These are phyloP conservation scores for Nothophytophthora sp. DNA, from an alignment of 352 stramenopile genomes.

Conservation along the genomic window DNA sequence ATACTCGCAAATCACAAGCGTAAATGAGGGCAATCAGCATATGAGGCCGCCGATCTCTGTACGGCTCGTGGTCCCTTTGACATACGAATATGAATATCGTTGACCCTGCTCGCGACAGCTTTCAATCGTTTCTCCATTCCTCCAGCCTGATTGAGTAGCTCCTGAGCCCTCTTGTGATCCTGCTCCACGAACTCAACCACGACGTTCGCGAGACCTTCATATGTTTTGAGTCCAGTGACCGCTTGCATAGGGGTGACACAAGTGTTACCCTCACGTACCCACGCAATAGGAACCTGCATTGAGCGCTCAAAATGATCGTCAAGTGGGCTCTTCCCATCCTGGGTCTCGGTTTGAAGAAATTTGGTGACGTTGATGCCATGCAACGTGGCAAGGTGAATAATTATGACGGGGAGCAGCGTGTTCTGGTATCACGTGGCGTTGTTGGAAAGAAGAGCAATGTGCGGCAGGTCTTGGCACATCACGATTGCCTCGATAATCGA, in stretches of 20 bases:
- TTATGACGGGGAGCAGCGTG: conserved; percentile 7
- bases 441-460: conserved; percentile 24
- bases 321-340: conserved; percentile 26
- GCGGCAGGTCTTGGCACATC: conserved; percentile 15
- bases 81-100: too few species aligned
- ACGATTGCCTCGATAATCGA: conserved; percentile 31
- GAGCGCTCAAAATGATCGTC: conserved; percentile 27
- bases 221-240: conserved; percentile 15
- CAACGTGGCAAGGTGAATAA: conserved; percentile 14
- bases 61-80: too few species aligned
- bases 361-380: conserved; percentile 14
- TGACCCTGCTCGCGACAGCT: too few species aligned
- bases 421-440: conserved; percentile 38
- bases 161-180: too few species aligned
- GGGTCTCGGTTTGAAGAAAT: conserved; percentile 32
- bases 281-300: conserved; percentile 12
- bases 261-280: conserved; percentile 16
- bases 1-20: too few species aligned
- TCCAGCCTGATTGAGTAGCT: too few species aligned
- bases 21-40: too few species aligned
- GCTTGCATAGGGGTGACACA: conserved; percentile 19
- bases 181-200: conserved; percentile 25
- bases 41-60: too few species aligned
- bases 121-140: too few species aligned
- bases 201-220: conserved; percentile 24